phyloP scores from a whole-genome alignment of 768 basidiomycete genomes.

The Tubosaeta sp. region DNA sequence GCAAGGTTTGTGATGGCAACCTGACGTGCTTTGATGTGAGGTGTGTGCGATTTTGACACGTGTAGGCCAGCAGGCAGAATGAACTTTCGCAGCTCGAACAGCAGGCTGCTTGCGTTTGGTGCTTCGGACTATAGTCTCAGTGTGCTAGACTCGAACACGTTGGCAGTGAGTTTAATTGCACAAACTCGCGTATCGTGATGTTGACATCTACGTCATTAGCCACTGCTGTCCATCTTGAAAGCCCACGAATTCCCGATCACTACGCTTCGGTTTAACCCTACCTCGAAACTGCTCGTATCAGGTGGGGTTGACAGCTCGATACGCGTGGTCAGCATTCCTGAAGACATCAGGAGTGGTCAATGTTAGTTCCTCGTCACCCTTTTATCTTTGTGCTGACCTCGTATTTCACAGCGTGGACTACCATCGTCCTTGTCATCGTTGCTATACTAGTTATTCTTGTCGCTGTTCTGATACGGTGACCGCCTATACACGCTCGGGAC shows the following conservation, averaged over 20 bases:
- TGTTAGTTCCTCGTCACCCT: conserved; percentile 41
- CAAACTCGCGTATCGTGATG: neutral
- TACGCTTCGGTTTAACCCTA: conserved; percentile 81
- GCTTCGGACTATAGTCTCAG: conserved; percentile 84
- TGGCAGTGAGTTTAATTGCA: conserved; percentile 53
- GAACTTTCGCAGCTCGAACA: conserved; percentile 58
- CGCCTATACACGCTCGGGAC: conserved; percentile 1
- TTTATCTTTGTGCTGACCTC: conserved; percentile 29
- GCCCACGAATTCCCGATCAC: conserved; percentile 96
- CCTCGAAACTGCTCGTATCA: conserved; percentile 74
- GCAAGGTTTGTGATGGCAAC: conserved; percentile 74
- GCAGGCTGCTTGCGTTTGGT: conserved; percentile 79
- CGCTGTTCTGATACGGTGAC: conserved; percentile 35
- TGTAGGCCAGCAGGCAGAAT: conserved; percentile 1
- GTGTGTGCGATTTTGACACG: conserved; percentile 37
- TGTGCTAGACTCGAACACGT: conserved; percentile 71
- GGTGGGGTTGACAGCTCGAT: conserved; percentile 90
- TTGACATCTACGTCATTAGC: conserved; percentile 44
- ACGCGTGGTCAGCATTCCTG: conserved; percentile 73
- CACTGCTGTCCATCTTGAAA: conserved; percentile 80
- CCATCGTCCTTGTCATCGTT: conserved; percentile 38
- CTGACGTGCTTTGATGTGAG: conserved; percentile 88
- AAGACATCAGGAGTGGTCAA: conserved; percentile 39
- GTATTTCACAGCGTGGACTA: conserved; percentile 34
- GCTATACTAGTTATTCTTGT: conserved; percentile 41